Evolutionary conservation across 352 stramenopile genomes (phyloP), one percentile per base, ranked within the genome.

Genomic region (Phytophthora pisi): DNA sequence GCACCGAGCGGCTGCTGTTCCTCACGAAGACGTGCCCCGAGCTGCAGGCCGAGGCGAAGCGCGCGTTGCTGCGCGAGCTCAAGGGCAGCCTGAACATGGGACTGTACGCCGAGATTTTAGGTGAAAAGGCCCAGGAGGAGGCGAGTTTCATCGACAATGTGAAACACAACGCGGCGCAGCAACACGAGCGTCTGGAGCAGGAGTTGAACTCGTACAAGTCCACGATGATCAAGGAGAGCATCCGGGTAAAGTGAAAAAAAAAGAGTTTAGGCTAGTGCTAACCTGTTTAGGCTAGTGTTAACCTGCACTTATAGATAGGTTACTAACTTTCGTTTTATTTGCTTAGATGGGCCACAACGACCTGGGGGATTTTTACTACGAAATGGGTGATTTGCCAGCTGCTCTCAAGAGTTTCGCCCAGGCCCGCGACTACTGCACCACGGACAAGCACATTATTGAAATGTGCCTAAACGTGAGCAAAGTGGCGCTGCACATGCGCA

Each of bases 151-250:
- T 96, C 18, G 85, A 96, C 40, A 88, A 34, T 50, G 75, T 91
- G 24, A 84, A 84, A 49, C 84, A 85, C 55, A 90, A 65, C 53
- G 82, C 83, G 1, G 70, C 74, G 23, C 75, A 89, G 38, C 85
- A 92, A 62, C 86, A 96, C 51, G 89, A 95, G 50, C 84, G 86
- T 4, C 72, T 97, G 31, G 88, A 96, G 66, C 88, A 95, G 56
- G 89, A 97, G 63, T 81, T 97, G 16, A 94, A 96, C 61, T 96
- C 88, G 74, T 97, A 96, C 79, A 97, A 97, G 72, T 95, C 86
- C 34, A 96, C 83, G 15, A 91, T 96, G 82, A 96, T 97, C 81
- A 97, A 97, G 68, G 89, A 97, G 63, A 96, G 87, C 77, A 97
- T 97, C 62, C 80, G 89, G 57, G 46, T 28, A 9, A 56, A 49